phyloP scores from a whole-genome alignment of 2,329 filamentous ascomycete genomes.

The Davidsoniella virescens region DNA sequence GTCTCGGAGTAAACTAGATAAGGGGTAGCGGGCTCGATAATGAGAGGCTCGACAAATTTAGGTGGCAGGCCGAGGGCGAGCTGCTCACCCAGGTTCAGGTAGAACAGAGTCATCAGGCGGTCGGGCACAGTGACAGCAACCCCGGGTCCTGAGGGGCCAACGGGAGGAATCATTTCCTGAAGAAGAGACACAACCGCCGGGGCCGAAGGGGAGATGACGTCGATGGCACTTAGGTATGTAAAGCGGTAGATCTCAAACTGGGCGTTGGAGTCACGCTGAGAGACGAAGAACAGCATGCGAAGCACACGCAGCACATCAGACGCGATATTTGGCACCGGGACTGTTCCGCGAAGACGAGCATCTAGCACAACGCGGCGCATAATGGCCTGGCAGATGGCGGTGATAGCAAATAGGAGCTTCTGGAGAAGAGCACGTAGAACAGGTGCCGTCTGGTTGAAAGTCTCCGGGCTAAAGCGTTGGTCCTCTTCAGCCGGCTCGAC shows the following conservation, averaged over 20 bases:
- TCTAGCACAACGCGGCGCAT: slow-evolving; percentile 47
- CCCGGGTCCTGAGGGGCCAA: slow-evolving; percentile 34
- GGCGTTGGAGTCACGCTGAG: slow-evolving; percentile 53
- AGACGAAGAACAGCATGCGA: slow-evolving; percentile 68
- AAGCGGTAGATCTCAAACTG: slow-evolving; percentile 75
- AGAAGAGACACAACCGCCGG: slow-evolving; percentile 51
- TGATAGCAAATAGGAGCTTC: slow-evolving; percentile 57
- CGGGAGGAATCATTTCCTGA: slow-evolving; percentile 38
- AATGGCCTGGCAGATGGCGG: slow-evolving; percentile 59
- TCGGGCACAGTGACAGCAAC: slow-evolving; percentile 24
- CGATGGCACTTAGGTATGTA: slow-evolving; percentile 65
- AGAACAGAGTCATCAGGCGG: slow-evolving; percentile 67
- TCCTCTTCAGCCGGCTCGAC: slow-evolving; percentile 54
- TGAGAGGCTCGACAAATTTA: slow-evolving; percentile 45
- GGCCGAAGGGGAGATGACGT: slow-evolving; percentile 60
- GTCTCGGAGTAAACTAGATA: slow-evolving; percentile 43
- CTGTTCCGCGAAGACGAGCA: slow-evolving; percentile 23
- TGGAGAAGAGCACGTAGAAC: slow-evolving; percentile 60
- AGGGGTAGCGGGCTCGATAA: slow-evolving; percentile 56
- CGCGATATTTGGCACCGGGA: slow-evolving; percentile 45
- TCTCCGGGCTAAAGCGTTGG: slow-evolving; percentile 46
- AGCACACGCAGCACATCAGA: slow-evolving; percentile 57
- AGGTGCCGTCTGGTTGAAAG: slow-evolving; percentile 49
- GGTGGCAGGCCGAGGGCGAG: slow-evolving; percentile 55
- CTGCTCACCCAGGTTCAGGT: slow-evolving; percentile 74